phyloP scores from a whole-genome alignment of 768 basidiomycete genomes.

The Mycena chlorophos region DNA sequence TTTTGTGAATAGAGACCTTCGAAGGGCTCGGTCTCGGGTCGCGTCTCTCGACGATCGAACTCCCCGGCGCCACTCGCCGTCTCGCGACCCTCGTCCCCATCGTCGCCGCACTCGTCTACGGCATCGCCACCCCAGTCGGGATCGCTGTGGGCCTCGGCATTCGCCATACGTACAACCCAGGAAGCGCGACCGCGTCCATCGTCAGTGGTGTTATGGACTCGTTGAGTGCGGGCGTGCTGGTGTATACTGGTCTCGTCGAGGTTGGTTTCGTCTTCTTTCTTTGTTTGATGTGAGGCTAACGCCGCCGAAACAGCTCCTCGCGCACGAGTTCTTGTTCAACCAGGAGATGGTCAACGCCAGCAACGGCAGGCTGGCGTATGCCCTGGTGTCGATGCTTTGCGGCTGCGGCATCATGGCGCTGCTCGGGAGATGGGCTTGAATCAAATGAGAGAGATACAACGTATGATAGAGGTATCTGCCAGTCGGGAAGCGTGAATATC shows the following conservation, averaged over 20 bases:
- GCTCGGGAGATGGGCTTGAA: conserved; percentile 83
- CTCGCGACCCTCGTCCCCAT: not conserved
- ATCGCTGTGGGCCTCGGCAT: conserved; percentile 86
- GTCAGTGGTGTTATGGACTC: conserved; percentile 87
- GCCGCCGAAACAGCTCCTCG: conserved; percentile 61
- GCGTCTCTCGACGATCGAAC: conserved; percentile 74
- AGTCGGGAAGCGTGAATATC: too few species aligned
- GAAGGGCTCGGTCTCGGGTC: conserved; percentile 94
- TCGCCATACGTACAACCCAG: conserved; percentile 78
- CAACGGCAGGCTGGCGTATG: conserved; percentile 63
- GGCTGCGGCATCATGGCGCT: conserved; percentile 89
- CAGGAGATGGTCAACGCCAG: conserved; percentile 77
- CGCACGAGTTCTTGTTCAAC: conserved; percentile 94
- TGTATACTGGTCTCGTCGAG: conserved; percentile 89
- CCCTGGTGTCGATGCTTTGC: conserved; percentile 69
- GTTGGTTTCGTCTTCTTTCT: conserved; percentile 37
- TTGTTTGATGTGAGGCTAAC: conserved; percentile 4
- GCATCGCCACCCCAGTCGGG: conserved; percentile 82
- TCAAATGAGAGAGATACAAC: too few species aligned
- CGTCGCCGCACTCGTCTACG: conserved; percentile 49
- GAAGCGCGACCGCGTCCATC: conserved; percentile 70
- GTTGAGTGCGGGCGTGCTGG: conserved; percentile 81
- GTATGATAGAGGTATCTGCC: too few species aligned
- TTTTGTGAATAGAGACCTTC: conserved; percentile 66
- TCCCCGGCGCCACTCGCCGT: conserved; percentile 37